Conservation (phyloP, 139 green algal genomes). For the Tetradesmus lagerheimii region DNA sequence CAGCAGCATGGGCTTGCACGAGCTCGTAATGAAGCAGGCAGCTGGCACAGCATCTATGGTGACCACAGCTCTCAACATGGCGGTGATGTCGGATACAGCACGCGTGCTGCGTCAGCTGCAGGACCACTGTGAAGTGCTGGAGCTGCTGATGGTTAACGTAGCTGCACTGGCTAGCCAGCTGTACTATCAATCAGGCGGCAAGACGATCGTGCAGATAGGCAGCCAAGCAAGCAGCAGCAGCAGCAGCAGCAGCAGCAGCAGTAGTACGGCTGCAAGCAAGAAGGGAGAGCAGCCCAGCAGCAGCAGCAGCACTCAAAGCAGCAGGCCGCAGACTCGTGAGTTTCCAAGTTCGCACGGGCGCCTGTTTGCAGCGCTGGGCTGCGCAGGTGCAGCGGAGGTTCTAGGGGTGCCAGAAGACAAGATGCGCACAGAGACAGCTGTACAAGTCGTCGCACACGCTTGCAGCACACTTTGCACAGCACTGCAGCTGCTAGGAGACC, state of each 20-base stretch:
- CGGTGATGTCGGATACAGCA: neutral
- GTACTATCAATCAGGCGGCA: neutral
- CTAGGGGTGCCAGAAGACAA: neutral
- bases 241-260: neutral
- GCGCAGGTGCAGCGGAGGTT: neutral
- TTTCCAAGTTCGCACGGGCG: neutral
- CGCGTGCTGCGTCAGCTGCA: neutral
- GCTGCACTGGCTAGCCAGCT: neutral
- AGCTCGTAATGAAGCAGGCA: neutral
- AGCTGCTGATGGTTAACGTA: neutral
- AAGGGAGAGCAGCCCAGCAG: neutral
- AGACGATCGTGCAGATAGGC: neutral
- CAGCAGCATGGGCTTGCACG: neutral
- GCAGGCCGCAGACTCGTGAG: neutral
- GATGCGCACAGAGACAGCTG: neutral
- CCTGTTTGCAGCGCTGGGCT: neutral
- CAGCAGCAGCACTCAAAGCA: neutral
- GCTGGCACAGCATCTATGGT: neutral
- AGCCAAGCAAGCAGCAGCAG: neutral
- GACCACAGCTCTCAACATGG: neutral
- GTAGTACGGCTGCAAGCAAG: neutral
- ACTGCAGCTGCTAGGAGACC: neutral
- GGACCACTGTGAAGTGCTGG: neutral
- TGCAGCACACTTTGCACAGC: neutral
- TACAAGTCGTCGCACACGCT: neutral